These are phyloP conservation scores for Microbotryomycetes sp. DNA, from an alignment of 1,284 basidiomycete genomes.

Conservation along the genomic window DNA sequence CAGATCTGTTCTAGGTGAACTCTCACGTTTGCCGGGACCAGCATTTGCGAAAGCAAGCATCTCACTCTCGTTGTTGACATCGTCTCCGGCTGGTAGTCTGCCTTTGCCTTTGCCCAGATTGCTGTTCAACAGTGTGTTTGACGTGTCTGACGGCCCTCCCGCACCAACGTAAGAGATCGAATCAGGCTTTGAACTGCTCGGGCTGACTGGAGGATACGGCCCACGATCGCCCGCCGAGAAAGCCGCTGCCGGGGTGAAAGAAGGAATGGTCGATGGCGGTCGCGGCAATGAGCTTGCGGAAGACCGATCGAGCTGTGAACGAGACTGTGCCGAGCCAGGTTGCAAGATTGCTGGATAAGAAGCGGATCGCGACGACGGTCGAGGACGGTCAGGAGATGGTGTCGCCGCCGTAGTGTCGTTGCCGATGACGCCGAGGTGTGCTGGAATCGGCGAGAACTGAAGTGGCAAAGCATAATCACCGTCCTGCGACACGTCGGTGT, in stretches of 20 bases:
- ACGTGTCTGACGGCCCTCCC: too few species aligned
- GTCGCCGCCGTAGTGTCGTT: neutral
- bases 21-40: too few species aligned
- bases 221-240: slow-evolving; percentile 14
- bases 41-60: neutral
- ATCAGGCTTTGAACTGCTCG: neutral
- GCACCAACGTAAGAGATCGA: neutral
- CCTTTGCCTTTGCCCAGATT: too few species aligned
- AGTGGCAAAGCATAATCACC: slow-evolving; percentile 2
- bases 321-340: too few species aligned
- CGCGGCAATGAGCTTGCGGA: neutral
- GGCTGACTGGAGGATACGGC: slow-evolving; percentile 17
- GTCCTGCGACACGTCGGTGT: neutral
- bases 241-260: slow-evolving; percentile 9
- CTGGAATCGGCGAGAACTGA: neutral
- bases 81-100: too few species aligned
- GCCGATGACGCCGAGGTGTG: neutral
- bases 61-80: neutral
- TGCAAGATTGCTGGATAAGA: neutral
- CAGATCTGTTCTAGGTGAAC: neutral
- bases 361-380: neutral
- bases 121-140: too few species aligned
- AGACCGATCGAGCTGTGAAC: too few species aligned
- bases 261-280: slow-evolving; percentile 8
- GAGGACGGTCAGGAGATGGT: neutral